Percentiles rank a stretch among this genome's conserved stretches.
phyloP scores from a whole-genome alignment of 2,329 filamentous ascomycete species.

The Aureobasidium sp. region DNA sequence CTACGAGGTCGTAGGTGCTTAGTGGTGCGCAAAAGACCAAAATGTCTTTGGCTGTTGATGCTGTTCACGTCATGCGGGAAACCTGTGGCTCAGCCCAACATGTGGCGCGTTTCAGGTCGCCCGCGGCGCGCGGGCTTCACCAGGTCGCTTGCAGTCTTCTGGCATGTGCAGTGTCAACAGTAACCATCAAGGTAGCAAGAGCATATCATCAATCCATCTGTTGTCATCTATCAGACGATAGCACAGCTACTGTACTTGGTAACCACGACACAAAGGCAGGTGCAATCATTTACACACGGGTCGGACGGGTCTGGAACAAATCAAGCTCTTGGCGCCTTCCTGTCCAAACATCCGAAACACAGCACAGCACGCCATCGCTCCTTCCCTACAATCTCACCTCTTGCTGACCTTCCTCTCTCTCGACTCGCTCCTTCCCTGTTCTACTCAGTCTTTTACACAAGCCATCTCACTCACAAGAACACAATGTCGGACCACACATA shows the following conservation, averaged over 20 bases:
- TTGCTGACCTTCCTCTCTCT: background rate
- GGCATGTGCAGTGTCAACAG: background rate
- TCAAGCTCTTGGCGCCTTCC: conserved; percentile 2
- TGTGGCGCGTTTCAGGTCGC: background rate
- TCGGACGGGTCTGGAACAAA: background rate
- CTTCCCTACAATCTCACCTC: background rate
- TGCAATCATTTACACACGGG: too few species aligned
- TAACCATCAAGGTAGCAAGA: background rate
- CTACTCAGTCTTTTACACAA: background rate
- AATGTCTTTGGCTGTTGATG: background rate
- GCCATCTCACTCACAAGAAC: background rate
- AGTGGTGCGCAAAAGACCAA: background rate
- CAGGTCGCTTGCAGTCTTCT: background rate
- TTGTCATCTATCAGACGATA: too few species aligned
- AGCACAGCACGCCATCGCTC: conserved; percentile 1
- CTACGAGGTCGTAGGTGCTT: background rate
- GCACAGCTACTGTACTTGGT: background rate
- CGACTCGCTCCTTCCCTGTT: background rate
- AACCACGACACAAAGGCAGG: background rate
- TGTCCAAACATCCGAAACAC: background rate
- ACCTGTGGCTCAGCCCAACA: background rate
- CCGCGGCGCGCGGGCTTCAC: background rate
- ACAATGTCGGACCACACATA: conserved; percentile 75
- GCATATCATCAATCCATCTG: background rate
- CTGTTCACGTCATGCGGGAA: background rate